Conservation (phyloP, 164 flowering plant genomes). For the Kingdonia uniflora region DNA sequence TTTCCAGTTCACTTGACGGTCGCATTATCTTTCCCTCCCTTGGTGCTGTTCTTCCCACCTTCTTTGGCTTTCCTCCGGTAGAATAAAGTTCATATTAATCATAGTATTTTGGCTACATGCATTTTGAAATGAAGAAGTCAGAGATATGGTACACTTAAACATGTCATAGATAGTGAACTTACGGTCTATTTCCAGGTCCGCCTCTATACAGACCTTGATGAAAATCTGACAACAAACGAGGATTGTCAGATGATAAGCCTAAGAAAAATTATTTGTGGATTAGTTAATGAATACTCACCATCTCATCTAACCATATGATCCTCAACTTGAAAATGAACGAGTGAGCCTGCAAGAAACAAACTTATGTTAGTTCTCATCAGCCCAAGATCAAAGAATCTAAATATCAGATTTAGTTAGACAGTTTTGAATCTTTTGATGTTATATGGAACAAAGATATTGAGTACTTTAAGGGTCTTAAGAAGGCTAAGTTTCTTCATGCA, state of each 20-base stretch:
- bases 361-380: too few species aligned
- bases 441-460: too few species aligned
- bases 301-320: slow-evolving; percentile 66
- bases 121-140: neutral
- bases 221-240: slow-evolving; percentile 36
- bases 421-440: too few species aligned
- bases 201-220: slow-evolving; percentile 66
- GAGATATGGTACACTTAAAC: neutral
- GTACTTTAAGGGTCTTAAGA: too few species aligned
- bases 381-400: too few species aligned
- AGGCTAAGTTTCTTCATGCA: too few species aligned
- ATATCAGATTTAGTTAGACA: too few species aligned
- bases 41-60: slow-evolving; percentile 37
- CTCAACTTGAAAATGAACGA: slow-evolving; percentile 40
- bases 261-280: neutral
- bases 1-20: slow-evolving; percentile 52
- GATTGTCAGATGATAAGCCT: slow-evolving; percentile 7
- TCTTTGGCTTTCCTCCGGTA: slow-evolving; percentile 84
- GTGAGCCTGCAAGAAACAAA: neutral
- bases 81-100: neutral
- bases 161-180: slow-evolving; percentile 14
- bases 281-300: slow-evolving; percentile 31
- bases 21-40: slow-evolving; percentile 65
- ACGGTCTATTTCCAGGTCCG: slow-evolving; percentile 60
- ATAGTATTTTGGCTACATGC: too few species aligned